Base-by-base conservation (phyloP, 108 stramenopile genomes). In the Phaeodactylum tricornutum region DNA sequence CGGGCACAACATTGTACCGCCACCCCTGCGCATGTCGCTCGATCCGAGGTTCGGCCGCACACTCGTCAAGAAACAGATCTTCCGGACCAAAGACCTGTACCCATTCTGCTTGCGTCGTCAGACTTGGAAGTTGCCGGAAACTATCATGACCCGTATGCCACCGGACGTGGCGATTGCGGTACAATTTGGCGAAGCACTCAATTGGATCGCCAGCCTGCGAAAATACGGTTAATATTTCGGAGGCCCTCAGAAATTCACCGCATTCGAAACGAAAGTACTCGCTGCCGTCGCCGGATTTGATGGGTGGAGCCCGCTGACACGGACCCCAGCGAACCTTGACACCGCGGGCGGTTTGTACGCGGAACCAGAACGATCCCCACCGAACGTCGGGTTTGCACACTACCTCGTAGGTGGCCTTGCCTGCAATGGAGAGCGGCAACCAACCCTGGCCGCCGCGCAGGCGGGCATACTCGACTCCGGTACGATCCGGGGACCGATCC, bases 171-270 rank as follows among this genome's bases (percentile, higher is more conserved):
- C 75, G 71, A 51, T 73, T 80, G n/a, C 88, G 58, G 53, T 74
- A 91, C n/a, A 91, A 57, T 45, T 81, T 86, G 6, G 88, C 88
- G 63, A 79, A 91, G 27, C 72, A 74, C 50, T 91, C 88, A 26
- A 60, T 40, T 2, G 62, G 32, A 26, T 38, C 25, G 1, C 57
- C 57, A 29, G 40, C 21, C n/a, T 44, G 26, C 5, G 37, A 24
- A 49, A 64, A 81, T 7, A 82, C 52, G 2, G 81, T 91, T 12
- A 82, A 37, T 16, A 91, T 56, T 57, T 91, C 88, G 0, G 81
- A 91, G 19, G 88, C 81, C 23, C 88, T 52, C 26, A 91, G 68
- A 55, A 70, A 91, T 57, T 91, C 88, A 0, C 88, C 88, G 47
- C 88, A 91, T 66, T 91, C 88, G 57, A 91, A 91, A 1, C 84